A percentile compares a stretch with the other conserved stretches of the same genome.
phyloP scores from a whole-genome alignment of 768 basidiomycete species.

The Leccinum arenicola region DNA sequence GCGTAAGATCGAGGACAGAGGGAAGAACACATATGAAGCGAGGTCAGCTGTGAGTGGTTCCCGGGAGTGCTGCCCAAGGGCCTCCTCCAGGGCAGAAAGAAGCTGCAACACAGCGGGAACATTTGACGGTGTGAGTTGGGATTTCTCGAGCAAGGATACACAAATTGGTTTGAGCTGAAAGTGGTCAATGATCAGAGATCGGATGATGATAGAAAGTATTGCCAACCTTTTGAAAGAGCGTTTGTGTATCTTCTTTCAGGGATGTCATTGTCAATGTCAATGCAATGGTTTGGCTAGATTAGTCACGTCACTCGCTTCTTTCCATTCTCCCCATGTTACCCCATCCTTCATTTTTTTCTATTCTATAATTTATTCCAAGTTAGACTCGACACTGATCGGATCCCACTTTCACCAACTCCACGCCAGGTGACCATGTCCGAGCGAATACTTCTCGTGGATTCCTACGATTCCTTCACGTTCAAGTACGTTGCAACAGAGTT shows the following conservation, averaged over 20 bases:
- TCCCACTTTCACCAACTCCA: background rate
- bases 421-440: conserved; percentile 34
- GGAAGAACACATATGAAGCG: conserved; percentile 84
- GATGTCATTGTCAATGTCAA: conserved; percentile 9
- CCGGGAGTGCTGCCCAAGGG: conserved; percentile 42
- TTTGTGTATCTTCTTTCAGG: conserved; percentile 22
- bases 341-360: background rate
- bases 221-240: conserved; percentile 40
- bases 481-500: conserved; percentile 51
- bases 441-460: conserved; percentile 71
- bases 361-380: background rate
- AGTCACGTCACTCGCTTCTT: background rate
- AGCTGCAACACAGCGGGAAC: conserved; percentile 47
- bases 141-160: conserved; percentile 74
- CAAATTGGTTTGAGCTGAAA: conserved; percentile 64
- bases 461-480: conserved; percentile 87
- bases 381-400: background rate
- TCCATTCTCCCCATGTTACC: conserved; percentile 1
- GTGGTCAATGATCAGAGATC: background rate
- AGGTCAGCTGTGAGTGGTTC: conserved; percentile 53
- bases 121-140: conserved; percentile 57
- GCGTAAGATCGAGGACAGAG: conserved; percentile 79
- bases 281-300: background rate
- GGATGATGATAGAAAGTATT: background rate
- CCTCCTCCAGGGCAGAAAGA: conserved; percentile 50